These are phyloP conservation scores for Pyrus hybrid DNA, from an alignment of 331 rosid genomes.

Conservation along the genomic window DNA sequence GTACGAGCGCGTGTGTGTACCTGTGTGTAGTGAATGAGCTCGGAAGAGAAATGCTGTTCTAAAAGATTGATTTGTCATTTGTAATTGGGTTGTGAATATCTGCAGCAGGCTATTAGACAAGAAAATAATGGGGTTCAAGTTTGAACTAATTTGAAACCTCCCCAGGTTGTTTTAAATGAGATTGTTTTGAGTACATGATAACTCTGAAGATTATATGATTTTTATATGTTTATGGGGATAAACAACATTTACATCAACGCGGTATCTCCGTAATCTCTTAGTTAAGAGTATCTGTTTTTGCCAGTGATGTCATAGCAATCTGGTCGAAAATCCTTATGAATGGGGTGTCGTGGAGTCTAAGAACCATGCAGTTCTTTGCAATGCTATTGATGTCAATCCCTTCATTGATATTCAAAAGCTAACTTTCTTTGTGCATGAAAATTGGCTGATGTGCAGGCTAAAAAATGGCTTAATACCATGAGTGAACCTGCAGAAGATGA, in stretches of 20 bases:
- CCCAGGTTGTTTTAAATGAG: background rate
- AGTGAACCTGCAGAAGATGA: conserved; percentile 42
- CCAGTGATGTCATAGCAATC: background rate
- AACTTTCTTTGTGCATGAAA: background rate
- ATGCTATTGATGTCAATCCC: background rate
- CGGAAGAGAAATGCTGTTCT: background rate
- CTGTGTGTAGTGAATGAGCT: background rate
- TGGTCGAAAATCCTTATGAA: background rate
- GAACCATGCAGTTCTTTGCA: too few species aligned
- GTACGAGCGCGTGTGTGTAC: background rate
- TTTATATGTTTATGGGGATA: background rate
- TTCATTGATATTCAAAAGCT: background rate
- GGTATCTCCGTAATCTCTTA: background rate
- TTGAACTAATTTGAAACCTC: background rate
- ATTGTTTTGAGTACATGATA: background rate
- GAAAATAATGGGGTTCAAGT: background rate
- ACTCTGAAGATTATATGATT: background rate
- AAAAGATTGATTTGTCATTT: background rate
- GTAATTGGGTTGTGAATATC: background rate
- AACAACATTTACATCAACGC: background rate
- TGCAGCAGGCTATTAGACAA: background rate
- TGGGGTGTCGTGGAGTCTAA: background rate
- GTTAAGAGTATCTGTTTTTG: background rate
- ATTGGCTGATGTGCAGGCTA: conserved; percentile 47
- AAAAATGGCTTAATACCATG: conserved; percentile 69